Evolutionary conservation across 805 yeast species (phyloP), one percentile per base, ranked within the genome.

Genomic region (Myxozyma udenii): DNA sequence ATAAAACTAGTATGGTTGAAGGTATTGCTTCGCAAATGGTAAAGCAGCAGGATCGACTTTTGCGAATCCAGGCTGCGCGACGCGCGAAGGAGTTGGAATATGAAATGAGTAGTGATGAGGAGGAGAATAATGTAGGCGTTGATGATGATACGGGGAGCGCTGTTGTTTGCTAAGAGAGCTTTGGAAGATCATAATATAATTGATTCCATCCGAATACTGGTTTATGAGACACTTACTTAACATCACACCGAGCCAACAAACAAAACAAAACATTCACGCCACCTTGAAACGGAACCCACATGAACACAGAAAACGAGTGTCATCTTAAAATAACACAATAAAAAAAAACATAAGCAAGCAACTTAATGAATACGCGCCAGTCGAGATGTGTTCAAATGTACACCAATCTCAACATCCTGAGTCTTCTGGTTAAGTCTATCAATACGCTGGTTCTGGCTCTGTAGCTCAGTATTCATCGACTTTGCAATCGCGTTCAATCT

Each of bases 371-470:
- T 79, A 58, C 79, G 74, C 42, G 81, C 78, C 66, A 86, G 73
- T 51, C 86, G 78, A 18, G 84, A 77, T 30, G 84, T 83, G 65
- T 86, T 87, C 71, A 84, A 73, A 65, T 86, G 90, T 46, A 91
- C 83, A 65, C 84, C 83, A 51, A 87, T 84, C 68, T 91, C 97
- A 65, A 89, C 75, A 48, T 79, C 78, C 65, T 87, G 95, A 2
- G 96, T 85, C 64, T 85, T 84, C 60, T 87, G 89, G 62, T 87
- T 91, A 59, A 93, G 83, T 56, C 80, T 76, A 51, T 78, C 79
- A 61, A 91, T 74, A 61, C 95, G 81, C 24, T 68, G 68, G 65
- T 87, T 89, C 70, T 91, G 98, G 32, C 80, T 74, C 48, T 81
- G 82, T 41, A 93, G 78, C 70, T 91, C 98, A 28, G 78, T 78